Evolutionary conservation across 805 yeast species (phyloP).

Genomic region (Lachancea dasiensis): DNA sequence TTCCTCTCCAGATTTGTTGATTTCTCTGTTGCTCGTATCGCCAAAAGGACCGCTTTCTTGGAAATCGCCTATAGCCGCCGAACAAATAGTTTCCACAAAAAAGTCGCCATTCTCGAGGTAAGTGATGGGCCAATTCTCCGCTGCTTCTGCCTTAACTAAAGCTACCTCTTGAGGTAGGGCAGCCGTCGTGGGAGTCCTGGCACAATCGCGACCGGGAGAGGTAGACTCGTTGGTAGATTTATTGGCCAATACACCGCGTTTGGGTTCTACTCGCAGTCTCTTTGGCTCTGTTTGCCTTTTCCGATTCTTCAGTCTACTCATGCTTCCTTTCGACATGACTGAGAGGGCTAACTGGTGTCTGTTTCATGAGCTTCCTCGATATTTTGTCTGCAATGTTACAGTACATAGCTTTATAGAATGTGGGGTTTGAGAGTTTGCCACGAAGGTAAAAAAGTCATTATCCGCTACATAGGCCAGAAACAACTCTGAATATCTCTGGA

Average conservation of each 20-base stretch:
- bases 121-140: conserved; percentile 5
- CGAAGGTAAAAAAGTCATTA: not conserved
- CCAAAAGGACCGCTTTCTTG: not conserved
- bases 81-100: conserved; percentile 6
- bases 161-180: not conserved
- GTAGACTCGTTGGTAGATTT: conserved; percentile 3
- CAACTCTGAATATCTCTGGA: conserved; percentile 14
- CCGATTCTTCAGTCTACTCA: not conserved
- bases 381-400: not conserved
- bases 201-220: not conserved
- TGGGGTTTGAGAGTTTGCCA: not conserved
- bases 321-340: conserved; percentile 1
- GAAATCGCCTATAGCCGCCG: conserved; percentile 7
- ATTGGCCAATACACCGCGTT: conserved; percentile 2
- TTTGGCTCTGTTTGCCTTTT: not conserved
- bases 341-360: too few relatives aligned
- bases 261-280: not conserved
- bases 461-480: conserved; percentile 17
- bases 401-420: not conserved
- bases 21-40: not conserved
- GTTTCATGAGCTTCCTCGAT: too few relatives aligned
- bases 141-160: not conserved
- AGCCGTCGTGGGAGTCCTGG: not conserved
- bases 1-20: not conserved
- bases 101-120: conserved; percentile 6